phyloP scores from a whole-genome alignment of 1,139 yeast genomes.

The Sugiyamaella grinbergsii region DNA sequence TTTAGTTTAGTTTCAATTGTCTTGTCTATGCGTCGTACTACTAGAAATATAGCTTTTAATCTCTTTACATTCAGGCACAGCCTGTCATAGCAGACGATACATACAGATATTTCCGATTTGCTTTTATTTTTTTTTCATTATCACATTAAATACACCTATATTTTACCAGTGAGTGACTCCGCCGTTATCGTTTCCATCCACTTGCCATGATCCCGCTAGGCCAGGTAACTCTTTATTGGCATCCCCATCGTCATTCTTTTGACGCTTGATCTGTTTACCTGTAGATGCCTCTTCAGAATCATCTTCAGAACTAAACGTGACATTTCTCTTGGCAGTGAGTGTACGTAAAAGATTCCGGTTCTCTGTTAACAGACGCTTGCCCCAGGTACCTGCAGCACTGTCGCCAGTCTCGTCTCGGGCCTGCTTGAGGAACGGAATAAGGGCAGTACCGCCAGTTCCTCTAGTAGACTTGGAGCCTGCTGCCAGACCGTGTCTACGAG shows the following conservation, averaged over 20 bases:
- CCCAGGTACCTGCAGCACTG: constrained; percentile 90
- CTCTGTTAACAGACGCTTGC: constrained; percentile 69
- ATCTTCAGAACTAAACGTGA: constrained; percentile 29
- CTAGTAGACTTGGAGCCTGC: constrained; percentile 53
- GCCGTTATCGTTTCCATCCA: constrained; percentile 29
- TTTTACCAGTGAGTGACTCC: constrained; percentile 35
- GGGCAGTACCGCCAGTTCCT: constrained; percentile 94
- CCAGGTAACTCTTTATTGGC: constrained; percentile 26
- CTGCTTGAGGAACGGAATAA: constrained; percentile 88
- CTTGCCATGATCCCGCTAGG: constrained; percentile 35
- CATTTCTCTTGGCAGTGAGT: constrained; percentile 23
- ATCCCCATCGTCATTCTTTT: constrained; percentile 2
- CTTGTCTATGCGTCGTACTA: too few species aligned
- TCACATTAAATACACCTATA: constrained; percentile 1
- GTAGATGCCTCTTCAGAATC: constrained; percentile 16
- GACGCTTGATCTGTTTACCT: constrained; percentile 2
- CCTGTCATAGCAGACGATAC: too few species aligned
- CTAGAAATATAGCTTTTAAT: too few species aligned
- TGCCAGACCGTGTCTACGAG: constrained; percentile 43
- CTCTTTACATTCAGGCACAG: background rate
- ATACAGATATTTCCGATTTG: too few species aligned
- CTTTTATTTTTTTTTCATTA: too few species aligned
- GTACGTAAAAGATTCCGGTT: constrained; percentile 25
- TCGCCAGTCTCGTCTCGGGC: constrained; percentile 96
- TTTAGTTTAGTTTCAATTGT: too few species aligned